phyloP scores from a whole-genome alignment of 1,284 basidiomycete genomes.

The Mycocalia duriaeana region DNA sequence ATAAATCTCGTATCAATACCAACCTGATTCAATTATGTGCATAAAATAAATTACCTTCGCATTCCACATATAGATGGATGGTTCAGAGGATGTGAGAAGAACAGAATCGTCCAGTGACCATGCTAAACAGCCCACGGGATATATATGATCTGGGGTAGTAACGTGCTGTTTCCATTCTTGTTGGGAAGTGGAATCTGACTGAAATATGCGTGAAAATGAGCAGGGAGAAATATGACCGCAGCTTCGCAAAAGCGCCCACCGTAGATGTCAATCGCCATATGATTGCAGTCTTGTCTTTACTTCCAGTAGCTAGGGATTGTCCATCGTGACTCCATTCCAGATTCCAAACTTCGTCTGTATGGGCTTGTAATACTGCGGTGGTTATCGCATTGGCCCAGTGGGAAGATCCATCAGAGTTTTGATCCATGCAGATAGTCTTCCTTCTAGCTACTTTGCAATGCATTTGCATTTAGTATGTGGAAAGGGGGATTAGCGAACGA shows the following conservation, averaged over 20 bases:
- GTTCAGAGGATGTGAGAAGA: slow-evolving; percentile 78
- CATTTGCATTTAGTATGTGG: no score
- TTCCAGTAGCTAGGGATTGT: slow-evolving; percentile 78
- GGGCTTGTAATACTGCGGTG: slow-evolving; percentile 80
- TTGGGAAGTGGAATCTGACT: slow-evolving; percentile 40
- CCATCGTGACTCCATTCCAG: slow-evolving; percentile 94
- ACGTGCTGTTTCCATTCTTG: slow-evolving; percentile 58
- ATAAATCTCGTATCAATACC: no score
- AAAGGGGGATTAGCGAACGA: no score
- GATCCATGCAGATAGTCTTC: no score
- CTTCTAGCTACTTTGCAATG: no score
- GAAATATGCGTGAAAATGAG: slow-evolving; percentile 9
- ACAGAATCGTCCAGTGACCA: slow-evolving; percentile 88
- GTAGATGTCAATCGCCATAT: no score
- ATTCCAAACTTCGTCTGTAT: slow-evolving; percentile 94
- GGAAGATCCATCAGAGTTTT: no score
- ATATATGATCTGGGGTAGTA: slow-evolving; percentile 70
- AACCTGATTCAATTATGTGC: no score
- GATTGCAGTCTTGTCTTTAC: slow-evolving; percentile 83
- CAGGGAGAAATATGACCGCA: no score
- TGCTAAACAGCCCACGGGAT: slow-evolving; percentile 74
- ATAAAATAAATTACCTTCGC: slow-evolving; percentile 74
- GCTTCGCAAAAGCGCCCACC: no score
- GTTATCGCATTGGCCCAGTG: no score
- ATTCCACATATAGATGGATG: slow-evolving; percentile 83